Percentiles rank a stretch among this genome's conserved stretches.
Conservation (phyloP, 345 rosid species). For the Citrus sp. region DNA sequence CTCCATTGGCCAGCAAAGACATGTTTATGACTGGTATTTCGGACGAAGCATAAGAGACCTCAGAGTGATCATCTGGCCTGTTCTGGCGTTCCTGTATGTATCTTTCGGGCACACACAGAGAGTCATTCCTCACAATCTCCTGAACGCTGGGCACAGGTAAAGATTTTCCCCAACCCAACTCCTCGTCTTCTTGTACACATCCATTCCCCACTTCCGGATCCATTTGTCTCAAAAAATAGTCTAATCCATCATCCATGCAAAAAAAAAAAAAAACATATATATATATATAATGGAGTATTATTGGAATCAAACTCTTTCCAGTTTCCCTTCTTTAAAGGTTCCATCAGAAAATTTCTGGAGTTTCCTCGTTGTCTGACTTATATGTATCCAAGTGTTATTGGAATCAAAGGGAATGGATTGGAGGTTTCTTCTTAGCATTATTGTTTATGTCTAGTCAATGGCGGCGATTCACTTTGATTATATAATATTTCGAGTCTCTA, state of each 20-base stretch:
- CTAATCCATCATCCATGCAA: neutral
- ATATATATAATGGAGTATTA: neutral
- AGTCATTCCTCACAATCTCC: conserved; percentile 20
- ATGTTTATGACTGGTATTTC: conserved; percentile 22
- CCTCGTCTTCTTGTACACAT: conserved; percentile 5
- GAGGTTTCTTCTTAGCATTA: neutral
- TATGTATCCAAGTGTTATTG: too few species aligned
- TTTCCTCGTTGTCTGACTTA: neutral
- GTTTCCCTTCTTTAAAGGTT: neutral
- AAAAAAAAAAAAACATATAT: too few species aligned
- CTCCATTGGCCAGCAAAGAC: conserved; percentile 22
- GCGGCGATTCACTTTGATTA: neutral
- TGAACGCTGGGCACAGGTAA: conserved; percentile 20
- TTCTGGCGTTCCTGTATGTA: conserved; percentile 13
- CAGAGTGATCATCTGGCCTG: conserved; percentile 8
- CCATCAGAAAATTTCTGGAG: neutral
- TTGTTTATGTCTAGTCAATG: neutral
- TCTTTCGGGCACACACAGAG: conserved; percentile 15
- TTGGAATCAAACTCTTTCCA: neutral
- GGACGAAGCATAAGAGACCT: neutral
- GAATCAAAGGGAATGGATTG: neutral
- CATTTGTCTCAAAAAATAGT: neutral
- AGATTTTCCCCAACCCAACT: conserved; percentile 15
- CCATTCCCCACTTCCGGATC: neutral
- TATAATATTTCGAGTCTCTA: neutral